phyloP scores from a whole-genome alignment of 2,329 filamentous ascomycete species.

The Fusarium gaditjirri region DNA sequence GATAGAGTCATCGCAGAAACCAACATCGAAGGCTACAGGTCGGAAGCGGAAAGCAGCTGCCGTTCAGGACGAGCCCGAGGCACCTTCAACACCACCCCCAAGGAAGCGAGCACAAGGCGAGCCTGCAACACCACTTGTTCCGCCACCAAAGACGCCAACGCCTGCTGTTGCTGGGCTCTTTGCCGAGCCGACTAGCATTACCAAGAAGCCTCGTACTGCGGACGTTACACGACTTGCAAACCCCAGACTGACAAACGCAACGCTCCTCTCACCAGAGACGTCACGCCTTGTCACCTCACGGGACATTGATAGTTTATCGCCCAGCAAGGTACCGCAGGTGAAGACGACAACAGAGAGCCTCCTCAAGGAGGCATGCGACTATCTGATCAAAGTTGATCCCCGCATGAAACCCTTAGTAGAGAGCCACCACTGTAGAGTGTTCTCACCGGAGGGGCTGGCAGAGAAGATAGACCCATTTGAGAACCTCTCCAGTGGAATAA shows the following conservation, averaged over 20 bases:
- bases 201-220: conserved; percentile 53
- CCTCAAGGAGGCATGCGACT: conserved; percentile 77
- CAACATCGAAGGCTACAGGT: conserved; percentile 32
- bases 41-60: conserved; percentile 51
- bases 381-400: conserved; percentile 78
- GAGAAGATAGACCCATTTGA: conserved; percentile 91
- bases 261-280: conserved; percentile 76
- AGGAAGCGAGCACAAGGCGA: conserved; percentile 46
- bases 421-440: conserved; percentile 79
- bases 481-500: conserved; percentile 85
- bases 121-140: conserved; percentile 32
- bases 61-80: conserved; percentile 35
- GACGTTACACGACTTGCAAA: conserved; percentile 67
- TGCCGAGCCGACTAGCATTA: conserved; percentile 45
- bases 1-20: conserved; percentile 31
- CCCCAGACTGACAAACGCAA: conserved; percentile 74
- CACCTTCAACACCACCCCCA: conserved; percentile 47
- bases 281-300: conserved; percentile 69
- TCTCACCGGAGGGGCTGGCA: conserved; percentile 82
- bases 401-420: conserved; percentile 78
- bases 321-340: conserved; percentile 52
- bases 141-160: conserved; percentile 59
- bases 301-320: conserved; percentile 57
- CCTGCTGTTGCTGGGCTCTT: conserved; percentile 57
- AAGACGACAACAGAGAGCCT: conserved; percentile 74